Evolutionary conservation across 371 early-diverging fungal species (phyloP).

Genomic region (Coemansia linderi): DNA sequence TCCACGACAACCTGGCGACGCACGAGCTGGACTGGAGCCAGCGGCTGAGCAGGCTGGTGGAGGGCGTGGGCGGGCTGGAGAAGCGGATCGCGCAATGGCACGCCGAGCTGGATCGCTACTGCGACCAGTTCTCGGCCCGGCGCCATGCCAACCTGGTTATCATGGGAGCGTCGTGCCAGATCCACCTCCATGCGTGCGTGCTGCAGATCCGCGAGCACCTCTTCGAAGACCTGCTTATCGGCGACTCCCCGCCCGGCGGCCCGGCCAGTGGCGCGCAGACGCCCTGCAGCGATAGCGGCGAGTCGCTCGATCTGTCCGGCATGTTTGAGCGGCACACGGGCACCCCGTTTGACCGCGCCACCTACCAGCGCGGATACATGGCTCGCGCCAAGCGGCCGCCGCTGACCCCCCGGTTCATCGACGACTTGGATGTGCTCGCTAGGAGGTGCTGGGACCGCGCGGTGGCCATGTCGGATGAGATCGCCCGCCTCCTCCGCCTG

Average conservation of each 20-base stretch:
- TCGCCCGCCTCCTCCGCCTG: slow-evolving; percentile 32
- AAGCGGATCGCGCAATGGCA: slow-evolving; percentile 48
- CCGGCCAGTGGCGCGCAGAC: slow-evolving; percentile 8
- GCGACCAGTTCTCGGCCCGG: slow-evolving; percentile 41
- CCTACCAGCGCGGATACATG: slow-evolving; percentile 43
- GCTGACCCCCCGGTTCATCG: slow-evolving; percentile 28
- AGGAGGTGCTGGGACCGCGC: slow-evolving; percentile 42
- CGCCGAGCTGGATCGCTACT: slow-evolving; percentile 40
- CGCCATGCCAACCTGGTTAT: slow-evolving; percentile 48
- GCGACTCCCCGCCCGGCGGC: background rate
- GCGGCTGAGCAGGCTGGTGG: slow-evolving; percentile 27
- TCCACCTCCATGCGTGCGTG: slow-evolving; percentile 45
- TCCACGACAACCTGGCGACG: slow-evolving; percentile 51
- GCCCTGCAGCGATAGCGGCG: background rate
- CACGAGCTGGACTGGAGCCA: slow-evolving; percentile 35
- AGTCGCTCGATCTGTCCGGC: slow-evolving; percentile 19
- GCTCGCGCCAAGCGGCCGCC: slow-evolving; percentile 34
- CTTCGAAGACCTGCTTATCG: slow-evolving; percentile 38
- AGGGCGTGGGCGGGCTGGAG: slow-evolving; percentile 30
- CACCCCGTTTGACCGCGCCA: slow-evolving; percentile 21
- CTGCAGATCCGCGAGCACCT: slow-evolving; percentile 51
- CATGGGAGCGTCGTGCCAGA: slow-evolving; percentile 44
- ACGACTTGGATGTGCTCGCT: slow-evolving; percentile 29
- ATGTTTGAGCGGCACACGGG: slow-evolving; percentile 37
- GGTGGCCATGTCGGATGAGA: slow-evolving; percentile 39